Evolutionary conservation across 208 protist species (phyloP).

Genomic region (Wallacemonas rigidus): DNA sequence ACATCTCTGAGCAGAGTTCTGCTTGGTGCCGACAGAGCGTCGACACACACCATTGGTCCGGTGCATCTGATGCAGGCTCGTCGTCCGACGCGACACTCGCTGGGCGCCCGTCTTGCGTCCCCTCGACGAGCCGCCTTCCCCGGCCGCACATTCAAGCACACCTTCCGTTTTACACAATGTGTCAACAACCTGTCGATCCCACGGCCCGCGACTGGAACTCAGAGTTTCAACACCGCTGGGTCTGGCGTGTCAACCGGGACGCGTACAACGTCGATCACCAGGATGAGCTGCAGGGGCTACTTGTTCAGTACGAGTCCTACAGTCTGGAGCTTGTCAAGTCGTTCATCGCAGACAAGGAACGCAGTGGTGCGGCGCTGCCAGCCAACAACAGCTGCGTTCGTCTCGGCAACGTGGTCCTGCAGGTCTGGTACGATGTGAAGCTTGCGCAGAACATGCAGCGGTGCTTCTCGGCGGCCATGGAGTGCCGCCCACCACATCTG

Average conservation of each 20-base stretch:
- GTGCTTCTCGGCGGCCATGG: slow-evolving; percentile 40
- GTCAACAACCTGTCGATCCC: slow-evolving; percentile 29
- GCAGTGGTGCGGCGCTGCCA: not conserved
- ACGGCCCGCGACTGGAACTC: slow-evolving; percentile 55
- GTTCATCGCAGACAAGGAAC: slow-evolving; percentile 2
- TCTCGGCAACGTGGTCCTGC: slow-evolving; percentile 55
- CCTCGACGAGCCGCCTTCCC: not conserved
- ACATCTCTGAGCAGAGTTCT: not conserved
- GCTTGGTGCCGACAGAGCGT: not conserved
- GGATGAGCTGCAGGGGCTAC: slow-evolving; percentile 26
- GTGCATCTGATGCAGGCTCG: not conserved
- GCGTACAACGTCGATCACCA: not conserved
- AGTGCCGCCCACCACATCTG: slow-evolving; percentile 31
- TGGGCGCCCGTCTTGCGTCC: not conserved
- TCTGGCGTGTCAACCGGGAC: slow-evolving; percentile 18
- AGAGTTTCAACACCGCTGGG: slow-evolving; percentile 55
- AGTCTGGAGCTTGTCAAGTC: slow-evolving; percentile 37
- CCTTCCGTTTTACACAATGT: slow-evolving; percentile 31
- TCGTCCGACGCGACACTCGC: not conserved
- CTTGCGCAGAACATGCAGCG: slow-evolving; percentile 57
- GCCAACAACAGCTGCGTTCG: slow-evolving; percentile 26
- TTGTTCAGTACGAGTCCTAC: slow-evolving; percentile 44
- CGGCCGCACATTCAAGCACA: slow-evolving; percentile 31
- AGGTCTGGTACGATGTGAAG: slow-evolving; percentile 50
- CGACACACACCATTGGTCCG: not conserved